Conservation (phyloP, 2,329 filamentous ascomycete species). For the Plectosphaerella plurivora region DNA sequence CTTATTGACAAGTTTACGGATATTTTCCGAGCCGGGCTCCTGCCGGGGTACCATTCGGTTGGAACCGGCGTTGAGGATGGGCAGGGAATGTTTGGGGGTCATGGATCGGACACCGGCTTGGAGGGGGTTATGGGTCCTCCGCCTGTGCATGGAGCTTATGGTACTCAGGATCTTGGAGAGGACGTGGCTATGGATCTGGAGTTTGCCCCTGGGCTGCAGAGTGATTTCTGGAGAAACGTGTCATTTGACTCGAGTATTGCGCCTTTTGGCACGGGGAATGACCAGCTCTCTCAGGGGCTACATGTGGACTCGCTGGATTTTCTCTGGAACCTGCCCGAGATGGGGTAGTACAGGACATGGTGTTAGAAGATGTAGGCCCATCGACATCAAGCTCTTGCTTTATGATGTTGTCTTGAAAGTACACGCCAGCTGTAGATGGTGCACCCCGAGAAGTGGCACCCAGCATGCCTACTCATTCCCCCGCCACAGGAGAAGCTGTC, state of each 20-base stretch:
- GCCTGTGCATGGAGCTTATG: too few species aligned
- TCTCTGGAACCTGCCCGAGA: conserved; percentile 7
- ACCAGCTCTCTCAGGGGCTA: conserved; percentile 6
- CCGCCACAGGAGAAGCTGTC: too few species aligned
- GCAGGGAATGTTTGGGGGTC: too few species aligned
- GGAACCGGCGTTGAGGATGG: background rate
- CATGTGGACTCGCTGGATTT: conserved; percentile 8
- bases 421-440: too few species aligned
- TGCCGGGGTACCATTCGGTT: background rate
- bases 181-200: background rate
- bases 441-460: too few species aligned
- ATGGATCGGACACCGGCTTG: too few species aligned
- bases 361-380: too few species aligned
- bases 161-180: background rate
- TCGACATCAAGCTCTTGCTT: too few species aligned
- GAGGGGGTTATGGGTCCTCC: too few species aligned
- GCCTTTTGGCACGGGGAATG: conserved; percentile 1
- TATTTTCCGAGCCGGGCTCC: background rate
- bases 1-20: conserved; percentile 15
- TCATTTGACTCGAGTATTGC: conserved; percentile 6
- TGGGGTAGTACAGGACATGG: background rate
- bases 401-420: too few species aligned
- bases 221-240: conserved; percentile 1
- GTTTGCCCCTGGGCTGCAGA: background rate
- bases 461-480: too few species aligned